Evolutionary conservation across 2,329 filamentous ascomycete species (phyloP).

Genomic region (Aureobasidium sp.): DNA sequence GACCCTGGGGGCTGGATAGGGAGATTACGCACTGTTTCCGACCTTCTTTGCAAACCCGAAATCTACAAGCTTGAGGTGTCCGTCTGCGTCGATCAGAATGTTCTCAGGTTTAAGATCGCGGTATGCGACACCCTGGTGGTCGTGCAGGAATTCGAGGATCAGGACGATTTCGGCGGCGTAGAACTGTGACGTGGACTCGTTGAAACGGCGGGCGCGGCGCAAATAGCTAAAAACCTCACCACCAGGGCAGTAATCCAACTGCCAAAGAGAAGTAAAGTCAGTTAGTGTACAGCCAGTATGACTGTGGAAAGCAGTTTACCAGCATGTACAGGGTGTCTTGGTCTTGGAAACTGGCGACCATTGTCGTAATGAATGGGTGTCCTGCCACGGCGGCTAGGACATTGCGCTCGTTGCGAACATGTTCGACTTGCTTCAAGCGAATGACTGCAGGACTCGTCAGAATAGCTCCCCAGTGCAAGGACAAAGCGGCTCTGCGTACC

Average conservation of each 20-base stretch:
- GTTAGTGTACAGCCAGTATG: not conserved
- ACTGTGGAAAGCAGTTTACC: constrained; percentile 28
- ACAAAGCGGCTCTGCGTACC: constrained; percentile 25
- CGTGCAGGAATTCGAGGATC: constrained; percentile 72
- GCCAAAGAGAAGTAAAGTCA: not conserved
- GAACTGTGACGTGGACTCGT: constrained; percentile 68
- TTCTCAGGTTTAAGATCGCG: constrained; percentile 79
- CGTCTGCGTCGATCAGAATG: constrained; percentile 64
- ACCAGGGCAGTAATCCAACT: constrained; percentile 71
- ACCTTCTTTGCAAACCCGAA: constrained; percentile 80
- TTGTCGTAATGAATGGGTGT: constrained; percentile 73
- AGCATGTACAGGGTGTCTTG: constrained; percentile 72
- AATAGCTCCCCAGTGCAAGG: not conserved
- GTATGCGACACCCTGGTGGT: constrained; percentile 71
- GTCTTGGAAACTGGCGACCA: constrained; percentile 72
- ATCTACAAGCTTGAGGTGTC: constrained; percentile 74
- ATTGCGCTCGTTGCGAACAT: constrained; percentile 73
- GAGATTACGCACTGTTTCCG: constrained; percentile 41
- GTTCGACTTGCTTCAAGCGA: constrained; percentile 76
- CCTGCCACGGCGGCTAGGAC: constrained; percentile 69
- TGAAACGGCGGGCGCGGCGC: constrained; percentile 66
- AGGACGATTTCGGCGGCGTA: constrained; percentile 78
- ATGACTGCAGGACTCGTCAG: constrained; percentile 46
- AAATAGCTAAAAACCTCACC: constrained; percentile 81
- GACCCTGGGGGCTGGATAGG: not conserved